Evolutionary conservation across 2,329 filamentous ascomycete species (phyloP), one percentile per base, ranked within the genome.

Genomic region (Pseudonectria buxi): DNA sequence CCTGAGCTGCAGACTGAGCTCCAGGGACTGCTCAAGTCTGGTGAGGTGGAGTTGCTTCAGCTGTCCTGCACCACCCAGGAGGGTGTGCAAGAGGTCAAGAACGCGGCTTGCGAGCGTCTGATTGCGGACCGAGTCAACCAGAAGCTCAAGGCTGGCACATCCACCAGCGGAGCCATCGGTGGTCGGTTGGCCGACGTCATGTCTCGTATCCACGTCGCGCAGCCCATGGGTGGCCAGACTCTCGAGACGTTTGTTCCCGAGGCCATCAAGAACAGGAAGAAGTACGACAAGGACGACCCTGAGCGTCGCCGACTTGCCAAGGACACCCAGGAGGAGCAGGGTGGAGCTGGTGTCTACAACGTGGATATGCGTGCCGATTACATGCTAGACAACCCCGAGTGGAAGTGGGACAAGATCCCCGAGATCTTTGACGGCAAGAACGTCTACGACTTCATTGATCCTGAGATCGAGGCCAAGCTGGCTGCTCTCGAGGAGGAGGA

Each of bases 401-500:
- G 92, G 92, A 95, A 94, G 63, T 78, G 95, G 59, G 94, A 98
- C 68, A 87, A 85, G 65, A 85, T 96, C 36, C 92, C 92, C 24
- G 92, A 98, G 64, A 74, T 95, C 32, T 84, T 89, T 62, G 81
- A 96, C 57, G 92, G 92, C 63, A 89, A 90, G 74, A 98, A 98
- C 62, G 86, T 98, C 39, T 92, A 90, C 67, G 92, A 98, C 64
- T 98, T 86, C 62, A 80, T 98, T 56, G 92, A 96, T 55, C 89
- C 90, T 1, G 94, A 98, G 37, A 98, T 98, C 57, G 92, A 95
- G 55, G 76, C 80, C 49, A 96, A 95, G 70, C 76, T 98, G 32
- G 81, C 83, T 33, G 87, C 87, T 37, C 74, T 98, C 24, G 92
- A 98, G 63, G 89, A 89, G 44, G 94, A 98, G 58, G 92, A 98